Evolutionary conservation across 228 moss, liverwort and hornwort species (phyloP).

Genomic region (Sphagnum magellanicum): DNA sequence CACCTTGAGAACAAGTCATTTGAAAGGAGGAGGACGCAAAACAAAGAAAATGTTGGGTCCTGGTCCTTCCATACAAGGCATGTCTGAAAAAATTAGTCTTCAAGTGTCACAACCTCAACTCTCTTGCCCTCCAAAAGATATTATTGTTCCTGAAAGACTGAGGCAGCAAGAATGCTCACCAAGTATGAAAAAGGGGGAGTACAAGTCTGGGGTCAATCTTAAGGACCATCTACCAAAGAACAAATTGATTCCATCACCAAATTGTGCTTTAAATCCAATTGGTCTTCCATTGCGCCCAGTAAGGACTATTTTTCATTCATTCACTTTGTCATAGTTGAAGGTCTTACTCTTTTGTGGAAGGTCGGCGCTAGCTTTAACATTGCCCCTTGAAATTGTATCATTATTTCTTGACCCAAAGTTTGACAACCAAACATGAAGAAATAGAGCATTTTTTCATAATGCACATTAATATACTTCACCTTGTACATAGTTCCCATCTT

Average conservation of each 20-base stretch:
- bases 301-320: background rate
- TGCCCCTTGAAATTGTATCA: no score
- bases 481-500: no score
- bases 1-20: slow-evolving; percentile 38
- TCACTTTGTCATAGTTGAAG: no score
- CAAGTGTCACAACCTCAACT: slow-evolving; percentile 29
- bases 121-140: slow-evolving; percentile 33
- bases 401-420: no score
- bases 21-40: slow-evolving; percentile 27
- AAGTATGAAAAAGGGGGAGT: slow-evolving; percentile 54
- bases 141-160: slow-evolving; percentile 42
- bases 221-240: slow-evolving; percentile 52
- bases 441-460: no score
- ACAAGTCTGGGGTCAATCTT: slow-evolving; percentile 54
- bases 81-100: slow-evolving; percentile 23
- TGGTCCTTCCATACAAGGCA: slow-evolving; percentile 25
- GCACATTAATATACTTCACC: no score
- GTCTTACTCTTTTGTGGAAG: no score
- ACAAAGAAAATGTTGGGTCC: slow-evolving; percentile 29
- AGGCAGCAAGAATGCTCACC: slow-evolving; percentile 49
- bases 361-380: no score
- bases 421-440: no score
- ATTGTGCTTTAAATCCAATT: slow-evolving; percentile 46
- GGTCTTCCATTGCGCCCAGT: slow-evolving; percentile 58
- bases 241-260: slow-evolving; percentile 44